These are phyloP conservation scores for Stygiomarasmius scandens DNA, from an alignment of 1,284 basidiomycete genomes.

Conservation along the genomic window DNA sequence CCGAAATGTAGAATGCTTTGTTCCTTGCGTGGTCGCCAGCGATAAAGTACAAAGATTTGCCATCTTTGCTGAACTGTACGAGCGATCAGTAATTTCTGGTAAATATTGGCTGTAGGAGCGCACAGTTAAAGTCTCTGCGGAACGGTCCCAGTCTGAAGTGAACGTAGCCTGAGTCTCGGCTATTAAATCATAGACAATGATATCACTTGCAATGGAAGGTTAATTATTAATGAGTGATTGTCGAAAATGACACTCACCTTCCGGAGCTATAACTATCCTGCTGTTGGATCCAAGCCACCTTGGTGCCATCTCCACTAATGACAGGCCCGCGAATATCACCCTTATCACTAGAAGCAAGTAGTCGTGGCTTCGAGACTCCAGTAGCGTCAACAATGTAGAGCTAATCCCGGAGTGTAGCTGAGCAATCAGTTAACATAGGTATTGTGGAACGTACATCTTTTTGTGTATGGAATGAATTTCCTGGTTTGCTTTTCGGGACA, in stretches of 20 bases:
- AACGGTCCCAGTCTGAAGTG: slow-evolving; percentile 84
- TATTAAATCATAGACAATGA: slow-evolving; percentile 77
- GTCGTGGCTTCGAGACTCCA: slow-evolving; percentile 48
- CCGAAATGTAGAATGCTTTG: slow-evolving; percentile 70
- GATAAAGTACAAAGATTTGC: slow-evolving; percentile 70
- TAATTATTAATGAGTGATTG: slow-evolving; percentile 4
- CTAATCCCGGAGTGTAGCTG: slow-evolving; percentile 33
- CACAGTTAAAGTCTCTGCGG: slow-evolving; percentile 63
- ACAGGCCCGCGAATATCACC: slow-evolving; percentile 77
- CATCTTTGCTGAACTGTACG: slow-evolving; percentile 71
- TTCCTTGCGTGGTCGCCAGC: slow-evolving; percentile 75
- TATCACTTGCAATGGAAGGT: slow-evolving; percentile 44
- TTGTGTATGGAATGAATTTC: slow-evolving; percentile 77
- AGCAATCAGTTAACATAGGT: not conserved
- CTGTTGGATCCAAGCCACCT: slow-evolving; percentile 85
- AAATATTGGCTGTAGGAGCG: slow-evolving; percentile 17
- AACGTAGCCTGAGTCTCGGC: slow-evolving; percentile 66
- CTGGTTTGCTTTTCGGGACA: slow-evolving; percentile 76
- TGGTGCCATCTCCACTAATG: slow-evolving; percentile 67
- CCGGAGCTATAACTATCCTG: slow-evolving; percentile 88
- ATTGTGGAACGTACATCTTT: slow-evolving; percentile 55
- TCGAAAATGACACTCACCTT: slow-evolving; percentile 42
- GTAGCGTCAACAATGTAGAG: slow-evolving; percentile 65
- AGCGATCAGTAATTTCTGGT: slow-evolving; percentile 1
- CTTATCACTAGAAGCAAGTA: slow-evolving; percentile 80